Conservation (phyloP, 805 yeast genomes). For the Ogataea thermomethanolica region DNA sequence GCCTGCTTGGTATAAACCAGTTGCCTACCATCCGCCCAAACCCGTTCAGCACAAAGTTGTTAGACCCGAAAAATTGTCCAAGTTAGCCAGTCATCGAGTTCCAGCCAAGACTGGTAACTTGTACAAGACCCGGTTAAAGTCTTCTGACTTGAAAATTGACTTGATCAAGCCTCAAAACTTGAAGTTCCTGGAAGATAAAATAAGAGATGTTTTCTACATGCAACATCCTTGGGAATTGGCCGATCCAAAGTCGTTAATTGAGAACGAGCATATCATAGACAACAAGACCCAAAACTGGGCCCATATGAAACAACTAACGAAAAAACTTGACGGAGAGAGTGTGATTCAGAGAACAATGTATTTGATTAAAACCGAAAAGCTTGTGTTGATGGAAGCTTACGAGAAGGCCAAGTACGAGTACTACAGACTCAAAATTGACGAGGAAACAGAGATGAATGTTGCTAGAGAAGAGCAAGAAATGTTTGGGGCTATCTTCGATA, state of each 20-base stretch:
- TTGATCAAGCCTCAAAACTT: slow-evolving; percentile 53
- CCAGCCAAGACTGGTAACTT: slow-evolving; percentile 17
- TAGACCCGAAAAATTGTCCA: slow-evolving; percentile 28
- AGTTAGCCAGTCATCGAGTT: slow-evolving; percentile 22
- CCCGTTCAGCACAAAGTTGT: slow-evolving; percentile 51
- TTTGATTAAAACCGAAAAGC: slow-evolving; percentile 38
- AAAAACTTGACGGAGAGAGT: slow-evolving; percentile 84
- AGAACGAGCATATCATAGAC: slow-evolving; percentile 61
- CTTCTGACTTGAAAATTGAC: slow-evolving; percentile 36
- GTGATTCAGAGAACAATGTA: slow-evolving; percentile 74
- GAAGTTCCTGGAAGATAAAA: slow-evolving; percentile 68
- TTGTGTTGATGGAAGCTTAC: slow-evolving; percentile 61
- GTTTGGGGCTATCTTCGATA: slow-evolving; percentile 75
- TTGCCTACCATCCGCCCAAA: slow-evolving; percentile 78
- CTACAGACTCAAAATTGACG: slow-evolving; percentile 78
- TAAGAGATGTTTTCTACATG: slow-evolving; percentile 76
- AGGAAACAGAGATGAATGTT: slow-evolving; percentile 69
- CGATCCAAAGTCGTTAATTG: slow-evolving; percentile 79
- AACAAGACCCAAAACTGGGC: slow-evolving; percentile 65
- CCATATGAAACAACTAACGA: slow-evolving; percentile 63
- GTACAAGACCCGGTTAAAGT: slow-evolving; percentile 47
- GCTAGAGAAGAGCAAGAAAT: slow-evolving; percentile 79
- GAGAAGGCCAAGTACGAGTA: slow-evolving; percentile 86
- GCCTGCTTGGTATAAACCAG: slow-evolving; percentile 90
- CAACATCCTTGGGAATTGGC: slow-evolving; percentile 99